Percentiles rank a stretch among this genome's conserved stretches.
phyloP scores from a whole-genome alignment of 441 rosid genomes.

The Corymbia calophylla region DNA sequence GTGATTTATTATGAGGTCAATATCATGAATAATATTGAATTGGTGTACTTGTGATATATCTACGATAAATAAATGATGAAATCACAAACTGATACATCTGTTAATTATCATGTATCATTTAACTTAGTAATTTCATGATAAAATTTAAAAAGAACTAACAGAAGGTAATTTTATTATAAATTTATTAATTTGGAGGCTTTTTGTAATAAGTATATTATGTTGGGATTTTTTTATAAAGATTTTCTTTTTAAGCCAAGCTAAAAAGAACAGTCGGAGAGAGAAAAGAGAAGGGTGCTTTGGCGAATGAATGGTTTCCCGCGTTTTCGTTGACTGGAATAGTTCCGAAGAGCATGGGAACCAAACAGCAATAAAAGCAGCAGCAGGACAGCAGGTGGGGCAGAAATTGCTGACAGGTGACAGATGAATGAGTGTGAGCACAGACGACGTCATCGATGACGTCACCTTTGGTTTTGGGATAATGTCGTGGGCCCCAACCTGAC shows the following conservation, averaged over 20 bases:
- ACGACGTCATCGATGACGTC: not conserved
- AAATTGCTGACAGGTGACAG: not conserved
- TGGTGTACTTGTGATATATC: no score
- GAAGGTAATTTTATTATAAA: no score
- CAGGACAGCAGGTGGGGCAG: not conserved
- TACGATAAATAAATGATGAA: no score
- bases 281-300: not conserved
- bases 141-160: no score
- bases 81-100: no score
- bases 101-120: no score
- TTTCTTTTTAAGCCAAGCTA: not conserved
- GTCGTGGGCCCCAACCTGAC: not conserved
- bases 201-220: no score
- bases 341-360: not conserved
- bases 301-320: not conserved
- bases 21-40: no score
- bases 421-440: not conserved
- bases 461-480: not conserved
- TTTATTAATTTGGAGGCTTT: no score
- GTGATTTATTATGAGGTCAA: not conserved
- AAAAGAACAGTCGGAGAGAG: not conserved
- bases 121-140: no score
- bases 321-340: not conserved
- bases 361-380: not conserved
- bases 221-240: no score